phyloP scores from a whole-genome alignment of 2,329 filamentous ascomycete genomes.

The Myriosclerotinia curreyana region DNA sequence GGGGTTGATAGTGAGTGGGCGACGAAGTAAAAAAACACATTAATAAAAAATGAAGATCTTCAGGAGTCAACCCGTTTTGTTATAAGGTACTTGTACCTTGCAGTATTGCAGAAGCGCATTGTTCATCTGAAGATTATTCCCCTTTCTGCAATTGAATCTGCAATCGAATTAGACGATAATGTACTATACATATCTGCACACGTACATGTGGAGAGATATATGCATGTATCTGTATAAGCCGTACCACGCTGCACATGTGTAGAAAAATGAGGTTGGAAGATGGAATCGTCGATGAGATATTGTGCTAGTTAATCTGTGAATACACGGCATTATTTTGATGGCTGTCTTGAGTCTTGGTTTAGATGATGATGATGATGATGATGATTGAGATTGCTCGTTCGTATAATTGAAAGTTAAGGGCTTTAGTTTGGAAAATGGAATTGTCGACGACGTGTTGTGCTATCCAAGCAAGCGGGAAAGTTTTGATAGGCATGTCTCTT shows the following conservation, averaged over 20 bases:
- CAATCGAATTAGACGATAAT: not conserved
- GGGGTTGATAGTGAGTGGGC: too few species aligned
- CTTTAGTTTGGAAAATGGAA: too few species aligned
- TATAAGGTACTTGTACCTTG: slow-evolving; percentile 11
- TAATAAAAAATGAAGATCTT: not conserved
- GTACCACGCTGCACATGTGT: not conserved
- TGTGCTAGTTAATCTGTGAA: not conserved
- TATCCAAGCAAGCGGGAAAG: too few species aligned
- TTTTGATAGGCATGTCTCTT: too few species aligned
- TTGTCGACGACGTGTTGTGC: not conserved
- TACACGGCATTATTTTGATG: not conserved
- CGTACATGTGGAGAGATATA: not conserved
- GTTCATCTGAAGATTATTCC: not conserved
- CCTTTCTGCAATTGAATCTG: not conserved
- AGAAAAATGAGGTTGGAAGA: slow-evolving; percentile 1
- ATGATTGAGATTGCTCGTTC: not conserved
- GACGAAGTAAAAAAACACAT: not conserved
- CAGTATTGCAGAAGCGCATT: not conserved
- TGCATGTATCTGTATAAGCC: not conserved
- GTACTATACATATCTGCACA: not conserved
- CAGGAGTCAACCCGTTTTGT: slow-evolving; percentile 4
- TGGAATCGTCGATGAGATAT: not conserved
- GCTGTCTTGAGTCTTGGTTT: not conserved
- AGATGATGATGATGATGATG: not conserved
- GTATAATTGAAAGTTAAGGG: not conserved